Evolutionary conservation across 495 filamentous ascomycete genomes (phyloP), one percentile per base, ranked within the genome.

Genomic region (Tuber aestivum): DNA sequence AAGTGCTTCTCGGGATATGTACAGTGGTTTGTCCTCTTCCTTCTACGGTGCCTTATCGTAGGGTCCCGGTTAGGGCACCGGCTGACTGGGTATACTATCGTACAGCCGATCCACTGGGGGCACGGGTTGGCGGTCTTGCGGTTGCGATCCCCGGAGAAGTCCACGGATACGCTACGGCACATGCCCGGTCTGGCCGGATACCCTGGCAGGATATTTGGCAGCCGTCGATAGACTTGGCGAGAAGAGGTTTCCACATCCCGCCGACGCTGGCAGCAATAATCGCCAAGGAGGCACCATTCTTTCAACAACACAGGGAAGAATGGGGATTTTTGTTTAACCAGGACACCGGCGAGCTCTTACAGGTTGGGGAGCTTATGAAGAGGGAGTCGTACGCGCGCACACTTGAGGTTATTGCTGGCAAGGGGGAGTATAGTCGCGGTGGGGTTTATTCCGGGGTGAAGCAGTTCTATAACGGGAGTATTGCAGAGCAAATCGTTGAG

Each of bases 121-220:
- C 82, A 6, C 78, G 74, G 68, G 70, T 73, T 21, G 82, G 82
- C 8, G 82, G 82, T 7, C 76, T 83, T 14, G 76, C 82, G 6
- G 41, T 83, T 21, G 82, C 72, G 37, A 76, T 81, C 23, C 82
- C 82, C 14, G 82, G 82, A 6, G 82, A 83, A 70, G 73, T 83
- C 8, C 71, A 83, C 68, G 82, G 82, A 8, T 83, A 79, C 41
- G 74, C 78, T 37, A 76, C 79, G 16, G 78, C 76, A 12, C 82
- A 83, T 41, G 61, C 73, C 40, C 69, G 71, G 20, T 83, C 74
- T n/a, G 82, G 82, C 3, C 74, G 72, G 14, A 71, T 83, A 8
- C 76, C 82, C 12, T 83, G 82, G 82, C 72, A 79, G 70, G 76
- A 83, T 18, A 35, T 83, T 20, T 83, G 82, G 82, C 45, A 73